Conservation (phyloP, 495 filamentous ascomycete species). For the Terfezia claveryi region DNA sequence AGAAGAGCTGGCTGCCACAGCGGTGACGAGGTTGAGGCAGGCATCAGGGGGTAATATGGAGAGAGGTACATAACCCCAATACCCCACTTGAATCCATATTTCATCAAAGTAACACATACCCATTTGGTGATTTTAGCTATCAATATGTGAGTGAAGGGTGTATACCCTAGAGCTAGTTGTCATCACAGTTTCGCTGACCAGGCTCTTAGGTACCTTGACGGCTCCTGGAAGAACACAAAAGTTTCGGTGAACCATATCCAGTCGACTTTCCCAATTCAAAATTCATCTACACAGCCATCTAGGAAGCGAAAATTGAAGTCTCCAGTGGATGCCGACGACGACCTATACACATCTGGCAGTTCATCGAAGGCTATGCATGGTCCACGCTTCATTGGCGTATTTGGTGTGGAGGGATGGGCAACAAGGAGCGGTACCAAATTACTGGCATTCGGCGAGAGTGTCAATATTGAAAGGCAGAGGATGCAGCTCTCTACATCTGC, state of each 20-base stretch:
- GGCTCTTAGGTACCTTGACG: constrained; percentile 65
- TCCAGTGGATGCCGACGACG: constrained; percentile 28
- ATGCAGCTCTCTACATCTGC: constrained; percentile 28
- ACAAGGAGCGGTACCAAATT: constrained; percentile 61
- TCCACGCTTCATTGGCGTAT: constrained; percentile 66
- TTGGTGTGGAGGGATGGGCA: constrained; percentile 79
- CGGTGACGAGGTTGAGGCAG: constrained; percentile 19
- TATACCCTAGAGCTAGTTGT: background rate
- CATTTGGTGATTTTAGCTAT: constrained; percentile 19
- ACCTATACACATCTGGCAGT: too few species aligned
- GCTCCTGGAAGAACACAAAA: constrained; percentile 48
- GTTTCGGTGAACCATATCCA: constrained; percentile 4
- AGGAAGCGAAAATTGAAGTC: constrained; percentile 1
- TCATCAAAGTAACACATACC: background rate
- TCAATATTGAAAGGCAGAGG: constrained; percentile 72
- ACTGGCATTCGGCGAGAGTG: constrained; percentile 50
- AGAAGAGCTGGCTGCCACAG: constrained; percentile 11
- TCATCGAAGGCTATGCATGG: background rate
- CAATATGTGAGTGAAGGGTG: constrained; percentile 19
- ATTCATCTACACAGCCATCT: background rate
- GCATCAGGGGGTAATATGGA: constrained; percentile 24
- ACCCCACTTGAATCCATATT: background rate
- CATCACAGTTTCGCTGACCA: background rate
- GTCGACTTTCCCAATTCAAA: background rate
- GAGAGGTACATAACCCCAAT: constrained; percentile 15